Conservation (phyloP, 495 filamentous ascomycete species). For the Neurospora cerealis region DNA sequence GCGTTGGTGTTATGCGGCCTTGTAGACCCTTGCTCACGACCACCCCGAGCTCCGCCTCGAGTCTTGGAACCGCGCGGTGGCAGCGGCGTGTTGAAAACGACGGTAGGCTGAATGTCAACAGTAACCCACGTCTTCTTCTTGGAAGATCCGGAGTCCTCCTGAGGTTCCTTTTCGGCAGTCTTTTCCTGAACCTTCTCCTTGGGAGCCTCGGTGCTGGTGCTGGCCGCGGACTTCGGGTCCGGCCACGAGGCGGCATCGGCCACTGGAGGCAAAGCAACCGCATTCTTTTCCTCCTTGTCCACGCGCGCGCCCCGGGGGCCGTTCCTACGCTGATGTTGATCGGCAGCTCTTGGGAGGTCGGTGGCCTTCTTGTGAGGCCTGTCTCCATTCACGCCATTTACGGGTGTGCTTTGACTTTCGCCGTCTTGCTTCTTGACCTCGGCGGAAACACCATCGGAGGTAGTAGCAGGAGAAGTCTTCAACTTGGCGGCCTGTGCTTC, state of each 20-base stretch:
- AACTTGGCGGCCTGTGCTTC: constrained; percentile 54
- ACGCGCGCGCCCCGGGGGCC: constrained; percentile 37
- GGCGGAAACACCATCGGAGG: constrained; percentile 4
- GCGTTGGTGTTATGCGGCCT: constrained; percentile 10
- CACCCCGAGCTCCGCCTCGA: constrained; percentile 47
- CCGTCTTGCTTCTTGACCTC: constrained; percentile 16
- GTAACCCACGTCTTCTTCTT: constrained; percentile 65
- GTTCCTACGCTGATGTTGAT: constrained; percentile 29
- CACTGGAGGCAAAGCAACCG: constrained; percentile 40
- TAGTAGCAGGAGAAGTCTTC: constrained; percentile 36
- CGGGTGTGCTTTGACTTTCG: not conserved
- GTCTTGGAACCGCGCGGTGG: constrained; percentile 53
- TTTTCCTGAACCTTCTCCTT: constrained; percentile 34
- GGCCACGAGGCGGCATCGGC: constrained; percentile 76
- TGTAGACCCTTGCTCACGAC: constrained; percentile 26
- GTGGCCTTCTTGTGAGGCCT: constrained; percentile 43
- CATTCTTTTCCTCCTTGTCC: constrained; percentile 40
- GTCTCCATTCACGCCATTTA: constrained; percentile 18
- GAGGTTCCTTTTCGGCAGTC: constrained; percentile 56
- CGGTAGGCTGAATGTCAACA: constrained; percentile 63
- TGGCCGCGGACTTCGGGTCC: constrained; percentile 70
- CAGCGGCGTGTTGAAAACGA: constrained; percentile 74
- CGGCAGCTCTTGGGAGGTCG: constrained; percentile 39
- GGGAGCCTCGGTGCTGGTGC: constrained; percentile 54
- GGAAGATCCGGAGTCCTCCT: constrained; percentile 46